A percentile compares a stretch with the other conserved stretches of the same genome.
Conservation (phyloP, 371 early-diverging fungal genomes). For the Fennellomyces sp. region DNA sequence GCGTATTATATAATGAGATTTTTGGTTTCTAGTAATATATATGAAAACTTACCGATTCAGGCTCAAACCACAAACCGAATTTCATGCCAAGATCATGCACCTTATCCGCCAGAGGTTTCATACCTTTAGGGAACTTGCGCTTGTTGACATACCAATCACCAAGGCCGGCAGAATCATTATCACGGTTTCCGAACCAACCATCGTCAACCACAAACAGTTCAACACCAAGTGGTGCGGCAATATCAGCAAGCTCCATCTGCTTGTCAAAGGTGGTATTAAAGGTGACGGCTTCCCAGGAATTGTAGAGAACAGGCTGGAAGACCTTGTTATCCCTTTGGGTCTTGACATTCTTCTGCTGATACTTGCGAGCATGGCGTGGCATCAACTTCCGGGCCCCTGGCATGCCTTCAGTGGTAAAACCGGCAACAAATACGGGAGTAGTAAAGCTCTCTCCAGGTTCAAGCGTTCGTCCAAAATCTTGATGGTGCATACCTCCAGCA, state of each 20-base stretch:
- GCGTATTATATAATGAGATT: neutral
- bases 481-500: slow-evolving; percentile 38
- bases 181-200: slow-evolving; percentile 51
- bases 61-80: slow-evolving; percentile 64
- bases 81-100: slow-evolving; percentile 50
- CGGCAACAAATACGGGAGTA: slow-evolving; percentile 33
- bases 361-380: slow-evolving; percentile 21
- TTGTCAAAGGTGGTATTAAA: slow-evolving; percentile 32
- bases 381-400: slow-evolving; percentile 36
- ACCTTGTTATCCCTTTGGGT: slow-evolving; percentile 7
- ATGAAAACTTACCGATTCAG: slow-evolving; percentile 35
- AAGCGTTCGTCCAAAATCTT: slow-evolving; percentile 30
- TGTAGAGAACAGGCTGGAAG: slow-evolving; percentile 38
- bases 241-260: slow-evolving; percentile 24
- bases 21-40: too few species aligned
- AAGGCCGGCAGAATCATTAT: slow-evolving; percentile 42
- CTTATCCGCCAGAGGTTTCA: slow-evolving; percentile 43
- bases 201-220: slow-evolving; percentile 59
- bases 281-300: slow-evolving; percentile 50
- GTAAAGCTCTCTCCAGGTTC: slow-evolving; percentile 8
- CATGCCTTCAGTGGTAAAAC: slow-evolving; percentile 31
- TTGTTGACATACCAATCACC: slow-evolving; percentile 58
- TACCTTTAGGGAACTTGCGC: slow-evolving; percentile 52
- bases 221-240: slow-evolving; percentile 35
- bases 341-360: slow-evolving; percentile 11